Conservation (phyloP, 306 rosid species). For the Urtica urens region DNA sequence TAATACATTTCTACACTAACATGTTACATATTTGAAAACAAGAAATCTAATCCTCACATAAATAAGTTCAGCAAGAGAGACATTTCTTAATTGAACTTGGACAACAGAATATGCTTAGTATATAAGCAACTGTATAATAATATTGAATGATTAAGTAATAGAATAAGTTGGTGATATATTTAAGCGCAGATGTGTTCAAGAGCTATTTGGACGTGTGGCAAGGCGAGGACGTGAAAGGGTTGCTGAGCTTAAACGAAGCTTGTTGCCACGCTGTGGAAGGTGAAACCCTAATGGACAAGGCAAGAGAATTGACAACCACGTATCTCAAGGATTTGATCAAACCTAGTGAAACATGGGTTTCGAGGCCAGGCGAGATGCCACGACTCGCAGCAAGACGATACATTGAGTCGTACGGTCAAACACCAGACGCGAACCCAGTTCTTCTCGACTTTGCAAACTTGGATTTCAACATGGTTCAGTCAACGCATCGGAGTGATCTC, state of each 20-base stretch:
- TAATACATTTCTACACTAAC: too few relatives aligned
- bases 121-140: too few relatives aligned
- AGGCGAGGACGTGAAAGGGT: conserved; percentile 27
- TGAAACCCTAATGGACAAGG: conserved; percentile 39
- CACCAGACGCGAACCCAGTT: conserved; percentile 10
- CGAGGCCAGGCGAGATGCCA: conserved; percentile 27
- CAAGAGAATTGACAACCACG: conserved; percentile 20
- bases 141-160: too few relatives aligned
- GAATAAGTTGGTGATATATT: too few relatives aligned
- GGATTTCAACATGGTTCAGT: conserved; percentile 42
- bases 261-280: conserved; percentile 33
- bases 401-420: conserved; percentile 32
- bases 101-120: too few relatives aligned
- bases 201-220: conserved; percentile 17
- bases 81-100: too few relatives aligned
- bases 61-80: too few relatives aligned
- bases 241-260: conserved; percentile 48
- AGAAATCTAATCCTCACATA: too few relatives aligned
- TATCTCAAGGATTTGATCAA: too few relatives aligned
- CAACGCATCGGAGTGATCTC: conserved; percentile 30
- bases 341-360: conserved; percentile 35
- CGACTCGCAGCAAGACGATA: conserved; percentile 44
- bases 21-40: too few relatives aligned
- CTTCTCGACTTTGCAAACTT: conserved; percentile 37
- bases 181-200: conserved; percentile 35